Evolutionary conservation across 139 green algal species (phyloP).

Genomic region (Pseudopediastrum boryanum): DNA sequence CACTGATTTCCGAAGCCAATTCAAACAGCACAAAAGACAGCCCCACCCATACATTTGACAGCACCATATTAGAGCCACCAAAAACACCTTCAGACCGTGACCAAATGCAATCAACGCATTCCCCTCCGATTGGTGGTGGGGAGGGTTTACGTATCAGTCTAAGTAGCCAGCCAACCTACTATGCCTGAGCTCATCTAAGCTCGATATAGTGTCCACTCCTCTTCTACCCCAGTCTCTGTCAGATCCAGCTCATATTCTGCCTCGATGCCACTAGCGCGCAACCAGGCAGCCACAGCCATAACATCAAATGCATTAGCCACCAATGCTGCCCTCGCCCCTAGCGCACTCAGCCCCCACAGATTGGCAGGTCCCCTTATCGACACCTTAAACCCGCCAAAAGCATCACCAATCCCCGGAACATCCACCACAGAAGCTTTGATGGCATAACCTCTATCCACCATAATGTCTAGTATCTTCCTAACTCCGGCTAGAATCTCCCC

Average conservation of each 20-base stretch:
- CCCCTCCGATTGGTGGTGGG: too few species aligned
- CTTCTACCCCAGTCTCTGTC: conserved; percentile 24
- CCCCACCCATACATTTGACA: too few species aligned
- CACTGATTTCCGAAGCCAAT: too few species aligned
- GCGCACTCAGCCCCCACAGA: conserved; percentile 65
- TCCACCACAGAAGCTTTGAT: conserved; percentile 11
- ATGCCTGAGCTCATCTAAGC: too few species aligned
- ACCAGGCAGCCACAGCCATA: conserved; percentile 56
- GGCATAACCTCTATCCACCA: conserved; percentile 65
- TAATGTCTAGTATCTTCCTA: conserved; percentile 60
- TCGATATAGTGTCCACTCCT: conserved; percentile 16
- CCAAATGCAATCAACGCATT: too few species aligned
- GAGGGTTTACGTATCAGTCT: too few species aligned
- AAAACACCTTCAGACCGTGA: too few species aligned
- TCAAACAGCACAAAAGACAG: too few species aligned
- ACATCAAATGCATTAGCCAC: conserved; percentile 67
- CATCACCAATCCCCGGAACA: background rate
- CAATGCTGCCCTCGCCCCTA: conserved; percentile 50
- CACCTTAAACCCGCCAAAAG: conserved; percentile 56
- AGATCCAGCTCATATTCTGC: conserved; percentile 25
- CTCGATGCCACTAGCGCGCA: conserved; percentile 53
- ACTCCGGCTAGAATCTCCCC: conserved; percentile 42
- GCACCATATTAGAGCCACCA: too few species aligned
- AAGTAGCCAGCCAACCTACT: too few species aligned
- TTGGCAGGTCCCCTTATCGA: conserved; percentile 64